These are phyloP conservation scores for Aspergillus haitiensis DNA, from an alignment of 495 filamentous ascomycete species.

Conservation along the genomic window DNA sequence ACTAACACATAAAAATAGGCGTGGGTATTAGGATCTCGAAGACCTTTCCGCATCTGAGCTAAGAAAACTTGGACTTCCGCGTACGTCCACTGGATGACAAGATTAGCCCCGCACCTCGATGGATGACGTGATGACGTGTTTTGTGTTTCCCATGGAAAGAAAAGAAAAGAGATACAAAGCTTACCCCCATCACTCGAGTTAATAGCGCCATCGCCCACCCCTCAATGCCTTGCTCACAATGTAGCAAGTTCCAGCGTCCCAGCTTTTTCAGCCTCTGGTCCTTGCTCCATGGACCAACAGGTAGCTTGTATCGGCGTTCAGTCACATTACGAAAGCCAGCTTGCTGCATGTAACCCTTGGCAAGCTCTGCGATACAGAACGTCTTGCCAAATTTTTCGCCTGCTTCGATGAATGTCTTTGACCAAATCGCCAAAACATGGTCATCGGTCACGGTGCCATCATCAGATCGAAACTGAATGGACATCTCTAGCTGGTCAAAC, in stretches of 20 bases:
- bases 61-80: slow-evolving; percentile 29
- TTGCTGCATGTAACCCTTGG: slow-evolving; percentile 37
- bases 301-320: slow-evolving; percentile 59
- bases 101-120: neutral
- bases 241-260: slow-evolving; percentile 59
- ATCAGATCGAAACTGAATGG: slow-evolving; percentile 49
- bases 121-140: neutral
- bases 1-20: slow-evolving; percentile 30
- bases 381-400: slow-evolving; percentile 50
- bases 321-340: slow-evolving; percentile 61
- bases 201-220: slow-evolving; percentile 57
- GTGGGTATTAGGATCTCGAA: slow-evolving; percentile 24
- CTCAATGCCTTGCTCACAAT: slow-evolving; percentile 62
- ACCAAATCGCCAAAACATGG: slow-evolving; percentile 53
- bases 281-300: slow-evolving; percentile 64
- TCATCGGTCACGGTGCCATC: slow-evolving; percentile 50
- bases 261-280: slow-evolving; percentile 63
- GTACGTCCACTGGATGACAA: slow-evolving; percentile 28
- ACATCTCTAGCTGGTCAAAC: slow-evolving; percentile 60
- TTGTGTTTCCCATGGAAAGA: neutral
- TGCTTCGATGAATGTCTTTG: slow-evolving; percentile 51
- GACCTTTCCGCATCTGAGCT: slow-evolving; percentile 25
- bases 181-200: slow-evolving; percentile 53
- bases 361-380: slow-evolving; percentile 46
- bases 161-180: slow-evolving; percentile 1